A percentile compares a stretch with the other conserved stretches of the same genome.
phyloP scores from a whole-genome alignment of 441 rosid species.

The Viola pubescens region DNA sequence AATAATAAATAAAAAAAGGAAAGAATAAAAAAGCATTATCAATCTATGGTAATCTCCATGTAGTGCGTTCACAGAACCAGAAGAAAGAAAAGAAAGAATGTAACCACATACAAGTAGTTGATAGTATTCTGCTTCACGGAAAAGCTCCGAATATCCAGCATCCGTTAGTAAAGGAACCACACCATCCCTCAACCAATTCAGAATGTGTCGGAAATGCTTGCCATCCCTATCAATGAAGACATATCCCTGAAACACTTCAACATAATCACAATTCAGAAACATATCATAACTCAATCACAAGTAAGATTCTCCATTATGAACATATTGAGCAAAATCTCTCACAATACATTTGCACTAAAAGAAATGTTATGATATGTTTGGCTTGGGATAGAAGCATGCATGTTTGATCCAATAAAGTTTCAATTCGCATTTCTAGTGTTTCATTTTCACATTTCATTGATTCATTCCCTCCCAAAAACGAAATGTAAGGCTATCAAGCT shows the following conservation, averaged over 20 bases:
- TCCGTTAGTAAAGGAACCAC: conserved; percentile 55
- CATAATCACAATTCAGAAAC: conserved; percentile 10
- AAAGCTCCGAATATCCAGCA: conserved; percentile 53
- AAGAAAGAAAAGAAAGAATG: not conserved
- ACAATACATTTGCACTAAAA: too few relatives aligned
- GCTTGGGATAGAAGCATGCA: too few relatives aligned
- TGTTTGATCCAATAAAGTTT: too few relatives aligned
- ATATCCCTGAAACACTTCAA: conserved; percentile 48
- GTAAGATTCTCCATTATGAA: not conserved
- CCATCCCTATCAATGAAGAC: conserved; percentile 90
- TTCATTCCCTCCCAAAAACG: too few relatives aligned
- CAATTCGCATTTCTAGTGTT: too few relatives aligned
- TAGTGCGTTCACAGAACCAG: not conserved
- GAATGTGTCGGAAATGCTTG: conserved; percentile 70
- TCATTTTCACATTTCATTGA: too few relatives aligned
- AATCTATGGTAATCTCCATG: too few relatives aligned
- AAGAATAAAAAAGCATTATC: too few relatives aligned
- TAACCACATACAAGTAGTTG: conserved; percentile 58
- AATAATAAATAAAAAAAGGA: not conserved
- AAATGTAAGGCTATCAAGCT: too few relatives aligned
- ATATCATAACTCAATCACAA: not conserved
- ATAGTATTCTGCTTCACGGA: conserved; percentile 82
- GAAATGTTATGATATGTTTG: too few relatives aligned
- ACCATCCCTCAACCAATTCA: conserved; percentile 94
- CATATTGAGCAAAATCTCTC: not conserved